phyloP scores from a whole-genome alignment of 2,329 filamentous ascomycete genomes.

The Arachnomyces sp. region DNA sequence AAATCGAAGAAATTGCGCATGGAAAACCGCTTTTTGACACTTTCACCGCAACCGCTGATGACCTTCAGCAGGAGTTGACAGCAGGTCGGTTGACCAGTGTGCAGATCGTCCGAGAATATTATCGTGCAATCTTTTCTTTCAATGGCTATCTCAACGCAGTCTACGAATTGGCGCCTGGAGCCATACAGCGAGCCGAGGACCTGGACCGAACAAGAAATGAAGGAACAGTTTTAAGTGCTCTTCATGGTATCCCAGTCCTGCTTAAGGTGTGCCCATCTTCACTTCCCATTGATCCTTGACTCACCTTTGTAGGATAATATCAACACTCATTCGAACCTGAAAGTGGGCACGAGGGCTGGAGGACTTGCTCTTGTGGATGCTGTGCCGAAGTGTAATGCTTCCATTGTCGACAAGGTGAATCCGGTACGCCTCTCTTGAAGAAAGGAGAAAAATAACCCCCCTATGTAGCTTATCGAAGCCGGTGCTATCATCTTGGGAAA shows the following conservation, averaged over 20 bases:
- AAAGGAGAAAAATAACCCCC: too few relatives aligned
- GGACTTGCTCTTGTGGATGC: conserved; percentile 17
- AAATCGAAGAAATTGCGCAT: too few relatives aligned
- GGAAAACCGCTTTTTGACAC: too few relatives aligned
- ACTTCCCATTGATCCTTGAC: background rate
- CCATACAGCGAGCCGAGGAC: conserved; percentile 9
- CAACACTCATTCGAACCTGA: conserved; percentile 18
- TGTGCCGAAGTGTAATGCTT: conserved; percentile 17
- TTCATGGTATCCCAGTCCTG: conserved; percentile 29
- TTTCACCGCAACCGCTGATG: too few relatives aligned
- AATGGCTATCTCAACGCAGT: conserved; percentile 3
- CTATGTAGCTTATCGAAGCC: conserved; percentile 19
- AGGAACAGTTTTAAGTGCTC: conserved; percentile 19
- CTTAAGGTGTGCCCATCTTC: conserved; percentile 19
- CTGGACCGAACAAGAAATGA: conserved; percentile 20
- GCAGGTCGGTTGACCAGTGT: background rate
- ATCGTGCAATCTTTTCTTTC: background rate
- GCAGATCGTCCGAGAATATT: background rate
- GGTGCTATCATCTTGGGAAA: conserved; percentile 28
- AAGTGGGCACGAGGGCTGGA: conserved; percentile 22
- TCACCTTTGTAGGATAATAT: conserved; percentile 20
- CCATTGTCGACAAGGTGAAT: conserved; percentile 14
- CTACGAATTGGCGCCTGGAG: background rate
- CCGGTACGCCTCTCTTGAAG: too few relatives aligned
- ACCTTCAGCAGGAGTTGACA: too few relatives aligned